These are phyloP conservation scores for Phialophora tarda DNA, from an alignment of 2,329 filamentous ascomycete genomes.

Conservation along the genomic window DNA sequence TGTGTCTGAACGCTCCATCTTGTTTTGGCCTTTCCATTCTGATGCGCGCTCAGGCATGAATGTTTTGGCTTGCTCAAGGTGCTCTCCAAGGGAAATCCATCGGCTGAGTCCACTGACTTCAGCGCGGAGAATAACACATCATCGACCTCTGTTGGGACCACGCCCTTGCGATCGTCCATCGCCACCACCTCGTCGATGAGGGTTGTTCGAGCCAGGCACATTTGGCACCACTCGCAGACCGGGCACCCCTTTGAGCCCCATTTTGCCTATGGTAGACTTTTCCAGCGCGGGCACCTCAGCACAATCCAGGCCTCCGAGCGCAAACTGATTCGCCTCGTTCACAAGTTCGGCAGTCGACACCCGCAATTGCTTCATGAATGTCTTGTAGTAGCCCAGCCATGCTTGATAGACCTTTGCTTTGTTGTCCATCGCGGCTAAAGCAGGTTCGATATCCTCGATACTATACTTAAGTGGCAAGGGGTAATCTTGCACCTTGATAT, in stretches of 20 bases:
- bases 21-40: neutral
- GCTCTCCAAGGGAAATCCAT: neutral
- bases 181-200: constrained; percentile 25
- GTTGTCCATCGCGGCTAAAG: constrained; percentile 40
- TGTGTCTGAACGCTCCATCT: neutral
- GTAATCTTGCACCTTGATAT: constrained; percentile 24
- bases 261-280: constrained; percentile 48
- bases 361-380: constrained; percentile 21
- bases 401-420: constrained; percentile 61
- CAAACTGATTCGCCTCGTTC: constrained; percentile 45
- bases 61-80: neutral
- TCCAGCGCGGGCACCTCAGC: constrained; percentile 48
- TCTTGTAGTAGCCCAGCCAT: constrained; percentile 47
- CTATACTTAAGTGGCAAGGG: constrained; percentile 14
- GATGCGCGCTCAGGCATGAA: neutral
- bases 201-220: constrained; percentile 23
- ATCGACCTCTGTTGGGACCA: neutral
- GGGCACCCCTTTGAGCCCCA: constrained; percentile 48
- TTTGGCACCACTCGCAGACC: constrained; percentile 41
- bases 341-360: constrained; percentile 29
- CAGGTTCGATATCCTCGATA: constrained; percentile 26
- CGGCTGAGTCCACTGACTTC: neutral
- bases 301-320: constrained; percentile 47
- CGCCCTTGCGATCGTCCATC: constrained; percentile 11
- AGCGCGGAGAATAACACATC: neutral